Evolutionary conservation across 768 basidiomycete genomes (phyloP).

Genomic region (Pisolithus orientalis): DNA sequence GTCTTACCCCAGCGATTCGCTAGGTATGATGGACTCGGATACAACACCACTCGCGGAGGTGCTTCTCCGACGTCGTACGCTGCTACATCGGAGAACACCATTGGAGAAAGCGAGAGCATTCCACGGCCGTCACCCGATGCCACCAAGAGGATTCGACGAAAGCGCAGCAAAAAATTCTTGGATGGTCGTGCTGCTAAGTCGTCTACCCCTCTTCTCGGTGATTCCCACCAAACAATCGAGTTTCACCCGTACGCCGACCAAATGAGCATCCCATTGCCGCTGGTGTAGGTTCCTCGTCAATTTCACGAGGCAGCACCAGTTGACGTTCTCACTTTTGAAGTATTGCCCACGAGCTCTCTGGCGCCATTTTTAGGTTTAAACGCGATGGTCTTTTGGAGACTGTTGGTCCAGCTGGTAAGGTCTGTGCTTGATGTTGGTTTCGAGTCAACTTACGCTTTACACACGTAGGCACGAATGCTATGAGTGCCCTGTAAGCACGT

Average conservation of each 20-base stretch:
- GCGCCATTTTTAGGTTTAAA: slow-evolving; percentile 65
- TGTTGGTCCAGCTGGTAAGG: slow-evolving; percentile 79
- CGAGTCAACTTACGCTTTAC: not conserved
- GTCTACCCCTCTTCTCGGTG: slow-evolving; percentile 59
- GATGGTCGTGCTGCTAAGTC: slow-evolving; percentile 21
- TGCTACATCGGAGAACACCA: slow-evolving; percentile 28
- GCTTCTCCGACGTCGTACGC: slow-evolving; percentile 35
- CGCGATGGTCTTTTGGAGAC: slow-evolving; percentile 80
- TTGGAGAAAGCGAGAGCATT: slow-evolving; percentile 20
- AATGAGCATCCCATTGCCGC: slow-evolving; percentile 72
- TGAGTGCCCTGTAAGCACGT: slow-evolving; percentile 54
- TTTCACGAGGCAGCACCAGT: not conserved
- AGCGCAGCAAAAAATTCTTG: slow-evolving; percentile 60
- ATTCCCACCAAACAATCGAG: slow-evolving; percentile 50
- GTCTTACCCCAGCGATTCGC: slow-evolving; percentile 60
- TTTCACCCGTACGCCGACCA: slow-evolving; percentile 52
- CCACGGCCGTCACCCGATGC: slow-evolving; percentile 35
- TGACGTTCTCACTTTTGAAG: slow-evolving; percentile 28
- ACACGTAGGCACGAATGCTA: slow-evolving; percentile 61
- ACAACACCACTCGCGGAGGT: slow-evolving; percentile 28
- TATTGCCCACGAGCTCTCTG: slow-evolving; percentile 75
- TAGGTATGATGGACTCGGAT: slow-evolving; percentile 39
- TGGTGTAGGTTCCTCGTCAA: slow-evolving; percentile 46
- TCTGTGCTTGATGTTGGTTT: not conserved
- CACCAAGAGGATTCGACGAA: slow-evolving; percentile 63